Conservation (phyloP, 2,329 filamentous ascomycete species). For the Epichloe sp. region DNA sequence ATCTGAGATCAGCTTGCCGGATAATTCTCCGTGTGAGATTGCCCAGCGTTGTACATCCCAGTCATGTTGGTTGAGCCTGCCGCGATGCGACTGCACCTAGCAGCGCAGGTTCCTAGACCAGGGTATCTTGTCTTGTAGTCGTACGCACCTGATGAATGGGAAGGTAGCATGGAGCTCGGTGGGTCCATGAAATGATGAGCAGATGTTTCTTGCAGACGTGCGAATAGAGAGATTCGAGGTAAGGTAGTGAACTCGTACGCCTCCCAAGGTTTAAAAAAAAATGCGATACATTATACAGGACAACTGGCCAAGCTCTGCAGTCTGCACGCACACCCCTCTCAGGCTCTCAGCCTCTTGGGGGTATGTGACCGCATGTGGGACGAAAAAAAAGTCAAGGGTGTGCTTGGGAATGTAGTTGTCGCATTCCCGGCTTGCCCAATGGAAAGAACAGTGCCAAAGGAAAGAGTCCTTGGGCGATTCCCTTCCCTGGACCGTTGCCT, state of each 20-base stretch:
- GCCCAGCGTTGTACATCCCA: conserved; percentile 3
- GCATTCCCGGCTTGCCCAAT: conserved; percentile 3
- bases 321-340: background rate
- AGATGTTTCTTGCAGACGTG: conserved; percentile 4
- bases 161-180: conserved; percentile 2
- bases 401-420: conserved; percentile 3
- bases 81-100: background rate
- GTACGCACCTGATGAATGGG: conserved; percentile 1
- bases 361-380: background rate
- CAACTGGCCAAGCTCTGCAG: background rate
- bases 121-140: conserved; percentile 2
- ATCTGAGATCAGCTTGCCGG: conserved; percentile 1
- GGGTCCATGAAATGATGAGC: conserved; percentile 4
- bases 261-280: background rate
- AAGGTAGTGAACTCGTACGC: background rate
- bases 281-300: background rate
- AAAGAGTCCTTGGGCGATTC: background rate
- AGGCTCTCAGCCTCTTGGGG: background rate
- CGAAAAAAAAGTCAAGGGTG: conserved; percentile 1
- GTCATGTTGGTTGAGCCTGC: conserved; percentile 1
- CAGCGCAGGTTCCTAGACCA: conserved; percentile 1
- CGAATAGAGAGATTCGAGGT: conserved; percentile 2
- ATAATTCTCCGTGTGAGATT: conserved; percentile 9
- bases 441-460: background rate
- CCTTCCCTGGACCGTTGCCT: background rate